Evolutionary conservation across 768 basidiomycete genomes (phyloP).

Genomic region (Auriscalpium orientale): DNA sequence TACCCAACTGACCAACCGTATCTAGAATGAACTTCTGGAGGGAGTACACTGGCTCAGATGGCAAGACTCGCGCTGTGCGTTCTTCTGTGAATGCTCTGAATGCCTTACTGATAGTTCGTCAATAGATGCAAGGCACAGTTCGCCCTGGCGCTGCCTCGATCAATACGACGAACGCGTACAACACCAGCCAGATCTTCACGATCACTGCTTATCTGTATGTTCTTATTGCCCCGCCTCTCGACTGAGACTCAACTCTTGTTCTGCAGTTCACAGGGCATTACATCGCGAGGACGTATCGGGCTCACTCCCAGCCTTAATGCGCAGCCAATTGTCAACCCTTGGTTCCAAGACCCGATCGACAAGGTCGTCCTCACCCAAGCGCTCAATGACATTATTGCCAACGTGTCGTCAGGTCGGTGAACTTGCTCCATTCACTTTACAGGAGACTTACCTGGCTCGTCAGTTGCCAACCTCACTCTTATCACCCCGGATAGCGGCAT

Average conservation of each 20-base stretch:
- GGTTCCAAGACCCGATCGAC: slow-evolving; percentile 53
- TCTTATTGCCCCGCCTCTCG: slow-evolving; percentile 8
- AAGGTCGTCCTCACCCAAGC: slow-evolving; percentile 43
- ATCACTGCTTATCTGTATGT: slow-evolving; percentile 51
- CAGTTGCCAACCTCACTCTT: slow-evolving; percentile 43
- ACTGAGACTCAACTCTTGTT: neutral
- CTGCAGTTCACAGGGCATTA: slow-evolving; percentile 46
- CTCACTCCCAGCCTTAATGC: slow-evolving; percentile 45
- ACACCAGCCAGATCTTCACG: slow-evolving; percentile 48
- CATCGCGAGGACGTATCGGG: slow-evolving; percentile 56
- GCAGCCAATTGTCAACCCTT: slow-evolving; percentile 42
- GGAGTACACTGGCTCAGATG: slow-evolving; percentile 38
- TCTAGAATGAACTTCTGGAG: slow-evolving; percentile 58
- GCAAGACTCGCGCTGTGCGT: slow-evolving; percentile 42
- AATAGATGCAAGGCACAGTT: slow-evolving; percentile 53
- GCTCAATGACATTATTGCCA: slow-evolving; percentile 40
- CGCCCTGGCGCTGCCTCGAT: slow-evolving; percentile 52
- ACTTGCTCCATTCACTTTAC: neutral
- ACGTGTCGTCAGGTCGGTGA: slow-evolving; percentile 32
- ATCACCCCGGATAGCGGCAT: slow-evolving; percentile 56
- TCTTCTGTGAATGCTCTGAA: neutral
- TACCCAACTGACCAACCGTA: neutral
- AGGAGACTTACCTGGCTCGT: neutral
- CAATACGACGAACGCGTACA: slow-evolving; percentile 42
- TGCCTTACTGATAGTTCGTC: neutral